Conservation (phyloP, 1,139 yeast genomes). For the Suhomyces guaymorum region DNA sequence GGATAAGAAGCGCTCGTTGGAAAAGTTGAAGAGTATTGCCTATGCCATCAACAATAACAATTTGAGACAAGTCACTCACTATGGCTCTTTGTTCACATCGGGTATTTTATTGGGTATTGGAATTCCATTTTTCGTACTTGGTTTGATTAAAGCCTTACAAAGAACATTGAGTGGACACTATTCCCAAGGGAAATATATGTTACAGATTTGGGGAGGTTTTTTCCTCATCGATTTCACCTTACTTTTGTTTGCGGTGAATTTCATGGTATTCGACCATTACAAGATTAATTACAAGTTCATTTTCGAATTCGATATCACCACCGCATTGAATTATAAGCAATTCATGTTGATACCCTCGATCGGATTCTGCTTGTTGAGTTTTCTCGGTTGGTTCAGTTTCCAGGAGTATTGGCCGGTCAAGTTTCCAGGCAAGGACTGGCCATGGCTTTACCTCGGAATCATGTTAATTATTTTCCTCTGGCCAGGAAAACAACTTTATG, state of each 20-base stretch:
- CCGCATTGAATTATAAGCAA: conserved; percentile 68
- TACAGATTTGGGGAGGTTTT: conserved; percentile 94
- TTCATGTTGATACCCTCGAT: conserved; percentile 63
- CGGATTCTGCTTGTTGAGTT: conserved; percentile 54
- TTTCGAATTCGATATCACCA: conserved; percentile 79
- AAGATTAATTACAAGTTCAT: conserved; percentile 89
- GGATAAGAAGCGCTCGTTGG: conserved; percentile 73
- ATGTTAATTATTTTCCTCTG: conserved; percentile 53
- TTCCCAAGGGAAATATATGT: conserved; percentile 56
- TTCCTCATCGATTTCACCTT: conserved; percentile 61
- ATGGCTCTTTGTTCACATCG: conserved; percentile 50
- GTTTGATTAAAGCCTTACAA: conserved; percentile 50
- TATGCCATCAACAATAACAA: conserved; percentile 40
- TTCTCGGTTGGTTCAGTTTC: conserved; percentile 77
- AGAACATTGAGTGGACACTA: conserved; percentile 38
- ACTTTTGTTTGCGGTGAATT: conserved; percentile 65
- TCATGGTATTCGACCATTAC: conserved; percentile 68
- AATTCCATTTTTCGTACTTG: conserved; percentile 59
- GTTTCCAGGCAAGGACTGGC: conserved; percentile 73
- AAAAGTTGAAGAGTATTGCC: conserved; percentile 59
- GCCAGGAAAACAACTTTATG: conserved; percentile 60
- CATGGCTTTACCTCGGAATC: conserved; percentile 72
- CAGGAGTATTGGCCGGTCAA: conserved; percentile 61
- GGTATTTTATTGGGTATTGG: conserved; percentile 75
- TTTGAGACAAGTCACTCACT: conserved; percentile 32